Evolutionary conservation across 2,329 filamentous ascomycete species (phyloP).

Genomic region (Hymenoscyphus repandus): DNA sequence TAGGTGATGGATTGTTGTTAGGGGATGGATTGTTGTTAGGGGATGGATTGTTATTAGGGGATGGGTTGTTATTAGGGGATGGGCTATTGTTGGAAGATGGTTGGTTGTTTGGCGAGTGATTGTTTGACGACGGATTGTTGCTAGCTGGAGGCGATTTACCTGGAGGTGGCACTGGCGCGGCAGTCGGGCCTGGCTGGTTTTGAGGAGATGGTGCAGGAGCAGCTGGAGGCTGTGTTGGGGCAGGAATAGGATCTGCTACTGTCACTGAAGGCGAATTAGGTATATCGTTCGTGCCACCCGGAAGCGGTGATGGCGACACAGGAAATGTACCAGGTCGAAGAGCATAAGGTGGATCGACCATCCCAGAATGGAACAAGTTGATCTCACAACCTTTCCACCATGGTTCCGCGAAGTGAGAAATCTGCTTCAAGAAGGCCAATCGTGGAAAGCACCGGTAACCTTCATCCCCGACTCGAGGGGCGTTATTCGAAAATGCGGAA

Average conservation of each 20-base stretch:
- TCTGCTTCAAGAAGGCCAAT: neutral
- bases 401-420: neutral
- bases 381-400: slow-evolving; percentile 1
- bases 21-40: neutral
- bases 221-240: neutral
- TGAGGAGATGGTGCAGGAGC: neutral
- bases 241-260: neutral
- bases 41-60: neutral
- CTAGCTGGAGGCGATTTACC: neutral
- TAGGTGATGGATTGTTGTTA: neutral
- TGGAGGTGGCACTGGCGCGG: neutral
- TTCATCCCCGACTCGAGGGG: neutral
- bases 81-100: neutral
- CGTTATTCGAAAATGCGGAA: neutral
- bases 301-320: neutral
- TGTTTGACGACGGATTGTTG: neutral
- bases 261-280: neutral
- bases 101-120: neutral
- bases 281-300: neutral
- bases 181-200: neutral
- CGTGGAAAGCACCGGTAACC: neutral
- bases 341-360: slow-evolving; percentile 2
- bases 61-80: neutral
- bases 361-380: neutral
- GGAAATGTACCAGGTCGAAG: neutral